Base-by-base conservation (phyloP, 2,329 filamentous ascomycete genomes). In the Ilyonectria sp. region DNA sequence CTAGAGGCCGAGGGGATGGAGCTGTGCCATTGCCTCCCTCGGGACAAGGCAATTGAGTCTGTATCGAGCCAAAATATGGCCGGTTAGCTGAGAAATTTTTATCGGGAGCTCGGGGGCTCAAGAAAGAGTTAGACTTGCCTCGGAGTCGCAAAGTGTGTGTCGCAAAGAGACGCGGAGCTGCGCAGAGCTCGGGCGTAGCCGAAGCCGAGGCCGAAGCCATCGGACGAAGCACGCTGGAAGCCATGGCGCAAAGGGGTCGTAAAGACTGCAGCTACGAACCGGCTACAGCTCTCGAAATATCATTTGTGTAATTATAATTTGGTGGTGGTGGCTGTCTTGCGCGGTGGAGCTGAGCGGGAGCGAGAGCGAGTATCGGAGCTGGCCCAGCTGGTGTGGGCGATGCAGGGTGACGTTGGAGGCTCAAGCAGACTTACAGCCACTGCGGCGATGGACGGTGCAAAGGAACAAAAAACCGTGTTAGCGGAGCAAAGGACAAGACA, bases 1-100 rank as follows among this genome's bases (percentile, higher is more conserved):
- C 76, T 76, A 57, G 75, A 67, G 19, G 68, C 65, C 35, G 76
- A 70, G 29, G 73, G 69, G 21, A 75, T 63, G 21, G 81, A 80
- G 69, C 76, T 79, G 69, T 84, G 80, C 82, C 83, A 85, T 69
- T 82, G 78, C 59, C 69, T 74, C 47, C 79, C 79, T 46, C 77
- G 77, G 37, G 71, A 67, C 33, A 71, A 66, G 31, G 75, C 59
- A 47, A 74, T 68, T 49, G 64, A 69, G 67, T 74, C 74, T 77
- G 50, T 26, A 53, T 65, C 68, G 67, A 17, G 29, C 19, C 43
- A 57, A 43, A 31, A 21, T 4, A 47, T 31, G 10, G 59, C 4
- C 19, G 17, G 53, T 74, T 60, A 74, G 66, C 56, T 61, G 31
- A 49, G 2, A 46, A 26, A 60, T 52, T 17, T 43, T 23, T 6